These are phyloP conservation scores for Trichoderma reesei DNA, from an alignment of 495 filamentous ascomycete species.

Conservation along the genomic window DNA sequence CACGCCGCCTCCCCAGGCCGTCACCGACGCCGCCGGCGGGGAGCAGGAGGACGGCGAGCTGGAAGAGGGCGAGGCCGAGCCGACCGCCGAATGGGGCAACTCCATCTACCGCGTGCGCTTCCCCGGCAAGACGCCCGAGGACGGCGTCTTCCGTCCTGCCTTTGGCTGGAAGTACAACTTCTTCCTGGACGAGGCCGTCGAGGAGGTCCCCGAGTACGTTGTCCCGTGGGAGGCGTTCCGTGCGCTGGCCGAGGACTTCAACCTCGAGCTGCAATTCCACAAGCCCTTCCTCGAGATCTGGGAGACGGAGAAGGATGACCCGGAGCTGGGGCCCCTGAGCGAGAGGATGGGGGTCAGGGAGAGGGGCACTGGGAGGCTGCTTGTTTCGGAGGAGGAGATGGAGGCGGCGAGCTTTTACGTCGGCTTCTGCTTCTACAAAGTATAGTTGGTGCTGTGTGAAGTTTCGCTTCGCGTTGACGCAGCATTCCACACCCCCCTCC, in stretches of 20 bases:
- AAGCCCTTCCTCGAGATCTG: slow-evolving; percentile 83
- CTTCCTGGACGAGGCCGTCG: slow-evolving; percentile 89
- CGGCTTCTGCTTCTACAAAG: slow-evolving; percentile 91
- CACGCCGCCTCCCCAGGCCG: not conserved
- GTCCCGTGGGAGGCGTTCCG: slow-evolving; percentile 98
- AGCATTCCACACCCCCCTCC: not conserved
- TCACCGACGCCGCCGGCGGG: too few species aligned
- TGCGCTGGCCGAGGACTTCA: slow-evolving; percentile 89
- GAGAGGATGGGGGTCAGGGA: slow-evolving; percentile 90
- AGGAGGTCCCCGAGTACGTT: slow-evolving; percentile 93
- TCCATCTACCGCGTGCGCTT: slow-evolving; percentile 83
- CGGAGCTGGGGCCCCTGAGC: slow-evolving; percentile 66
- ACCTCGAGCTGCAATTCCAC: slow-evolving; percentile 87
- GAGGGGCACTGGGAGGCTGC: slow-evolving; percentile 51
- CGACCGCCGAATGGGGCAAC: slow-evolving; percentile 79
- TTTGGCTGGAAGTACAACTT: slow-evolving; percentile 98
- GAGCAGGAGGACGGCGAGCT: slow-evolving; percentile 33
- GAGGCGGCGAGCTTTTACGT: slow-evolving; percentile 86
- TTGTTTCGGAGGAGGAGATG: slow-evolving; percentile 73
- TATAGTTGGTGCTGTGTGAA: slow-evolving; percentile 39
- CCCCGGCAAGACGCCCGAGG: slow-evolving; percentile 64
- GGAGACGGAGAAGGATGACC: slow-evolving; percentile 77
- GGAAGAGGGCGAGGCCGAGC: slow-evolving; percentile 40
- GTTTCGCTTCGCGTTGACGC: not conserved
- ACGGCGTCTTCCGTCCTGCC: slow-evolving; percentile 80